Evolutionary conservation across 2,329 filamentous ascomycete genomes (phyloP), one percentile per base, ranked within the genome.

Genomic region (Xylariaceae sp.): DNA sequence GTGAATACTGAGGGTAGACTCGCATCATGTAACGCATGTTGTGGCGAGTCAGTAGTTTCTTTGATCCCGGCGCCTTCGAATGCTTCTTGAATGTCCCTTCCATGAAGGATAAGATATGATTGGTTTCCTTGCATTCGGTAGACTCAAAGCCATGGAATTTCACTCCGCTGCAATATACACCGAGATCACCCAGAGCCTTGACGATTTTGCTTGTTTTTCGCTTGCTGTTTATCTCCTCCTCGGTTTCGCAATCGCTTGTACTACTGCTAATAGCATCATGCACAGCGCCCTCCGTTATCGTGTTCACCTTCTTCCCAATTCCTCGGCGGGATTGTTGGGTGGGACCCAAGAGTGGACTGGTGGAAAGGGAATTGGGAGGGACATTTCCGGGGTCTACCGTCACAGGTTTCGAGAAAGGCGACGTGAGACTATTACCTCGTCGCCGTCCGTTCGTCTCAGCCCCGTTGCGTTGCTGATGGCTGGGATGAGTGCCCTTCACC

Each of bases 21-120:
- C 94, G 87, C 83, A 96, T 96, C 66, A 96, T 76, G 68, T 92
- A 89, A 39, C 86, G 84, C 78, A 90, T 87, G 70, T 99, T 99
- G 77, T 99, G 94, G 55, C 88, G 85, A 64, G 92, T 87, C 22
- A 97, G 80, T 3, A 87, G 78, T 57, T 83, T 81, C 72, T 95
- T 95, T 55, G 84, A 84, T 21, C 89, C 87, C 43, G 84, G 80
- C 43, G 87, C 84, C 60, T 86, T 86, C 65, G 86, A 91, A 65
- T 94, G 83, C 66, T 84, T 87, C 63, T 89, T 84, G 65, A 96
- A 96, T 5, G 86, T 90, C 53, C 86, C 84, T 74, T 99, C 94
- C 68, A 90, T 89, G 72, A 97, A 91, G 0, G 94, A 97, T 70
- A 94, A 92, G 63, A 97, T 89, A 73, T 99, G 94, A 70, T 97